Evolutionary conservation across 2,329 filamentous ascomycete genomes (phyloP), one percentile per base, ranked within the genome.

Genomic region (Colletotrichum lini): DNA sequence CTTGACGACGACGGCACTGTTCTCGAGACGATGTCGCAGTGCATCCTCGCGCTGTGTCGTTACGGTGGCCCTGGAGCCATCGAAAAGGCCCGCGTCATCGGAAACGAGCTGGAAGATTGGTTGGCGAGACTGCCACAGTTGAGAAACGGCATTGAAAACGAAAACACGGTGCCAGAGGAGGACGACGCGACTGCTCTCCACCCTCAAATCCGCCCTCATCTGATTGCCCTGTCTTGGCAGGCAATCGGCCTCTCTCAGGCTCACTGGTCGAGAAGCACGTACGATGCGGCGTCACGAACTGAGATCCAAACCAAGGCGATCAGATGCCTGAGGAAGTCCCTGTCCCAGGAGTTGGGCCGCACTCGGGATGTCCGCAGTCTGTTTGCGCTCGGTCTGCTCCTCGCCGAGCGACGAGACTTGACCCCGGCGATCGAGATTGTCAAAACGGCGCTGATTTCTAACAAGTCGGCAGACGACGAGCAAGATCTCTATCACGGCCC

Each of bases 191-290:
- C 76, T 18, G 69, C 77, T 62, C 80, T 76, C 72, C 85, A 83
- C 53, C 79, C 82, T 0, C 74, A 78, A 21, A 85, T 96, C 4
- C 84, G 90, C 40, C 87, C 90, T 6, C 84, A 85, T 30, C 86
- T 91, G 15, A 82, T 96, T 66, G 92, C 92, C 3, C 82, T 91
- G 70, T 90, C 93, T 30, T 97, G 96, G 88, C 91, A 95, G 76
- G 93, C 94, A 9, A 92, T 98, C 73, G 96, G 96, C 0, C 86
- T 97, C 65, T 92, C 93, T 16, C 91, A 96, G 75, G 94, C 95
- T 2, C 92, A 96, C 73, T 98, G 94, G 94, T 94, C 95, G 54
- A 90, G 92, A 63, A 87, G 92, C 77, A 98, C 95, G 0, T 93
- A 91, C 70, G 92, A 98, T 74, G 92, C 91, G 30, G 87, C 91